These are phyloP conservation scores for Pinus tabuliformis DNA, from an alignment of 75 land plant species.

Conservation along the genomic window DNA sequence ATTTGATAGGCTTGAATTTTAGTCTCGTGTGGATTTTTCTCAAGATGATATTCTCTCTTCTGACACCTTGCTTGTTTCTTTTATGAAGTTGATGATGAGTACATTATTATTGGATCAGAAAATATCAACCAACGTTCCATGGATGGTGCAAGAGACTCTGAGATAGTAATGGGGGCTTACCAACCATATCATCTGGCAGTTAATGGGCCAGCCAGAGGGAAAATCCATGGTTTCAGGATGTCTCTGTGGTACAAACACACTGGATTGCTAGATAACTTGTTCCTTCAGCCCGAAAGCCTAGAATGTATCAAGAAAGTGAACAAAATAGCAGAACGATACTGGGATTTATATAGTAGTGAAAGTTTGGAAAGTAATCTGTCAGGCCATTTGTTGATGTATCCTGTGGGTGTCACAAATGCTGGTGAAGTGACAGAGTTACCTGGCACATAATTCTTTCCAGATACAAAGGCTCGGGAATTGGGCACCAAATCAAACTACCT, in stretches of 20 bases:
- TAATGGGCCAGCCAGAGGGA: constrained; percentile 56
- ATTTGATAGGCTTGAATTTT: not conserved
- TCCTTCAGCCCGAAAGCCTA: constrained; percentile 56
- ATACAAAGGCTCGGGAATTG: constrained; percentile 74
- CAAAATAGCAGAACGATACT: constrained; percentile 64
- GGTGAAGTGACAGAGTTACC: constrained; percentile 68
- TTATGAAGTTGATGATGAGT: constrained; percentile 90
- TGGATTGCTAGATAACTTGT: constrained; percentile 71
- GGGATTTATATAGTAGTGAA: constrained; percentile 72
- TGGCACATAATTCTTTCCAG: constrained; percentile 68
- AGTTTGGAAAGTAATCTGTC: constrained; percentile 56
- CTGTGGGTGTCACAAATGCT: constrained; percentile 50
- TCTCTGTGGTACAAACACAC: constrained; percentile 89
- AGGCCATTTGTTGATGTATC: constrained; percentile 80
- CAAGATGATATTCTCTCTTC: not conserved
- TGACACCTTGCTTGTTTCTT: not conserved
- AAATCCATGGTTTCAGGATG: constrained; percentile 90
- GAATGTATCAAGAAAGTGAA: constrained; percentile 76
- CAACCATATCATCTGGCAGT: constrained; percentile 69
- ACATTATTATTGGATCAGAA: constrained; percentile 89
- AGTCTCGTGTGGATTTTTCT: not conserved
- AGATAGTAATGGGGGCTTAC: constrained; percentile 95
- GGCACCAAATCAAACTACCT: constrained; percentile 61
- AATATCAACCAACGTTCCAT: constrained; percentile 97
- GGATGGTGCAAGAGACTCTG: constrained; percentile 91